Percentiles rank a stretch among this genome's conserved stretches.
Evolutionary conservation across 495 filamentous ascomycete genomes (phyloP).

Genomic region (Sporormia fimetaria): DNA sequence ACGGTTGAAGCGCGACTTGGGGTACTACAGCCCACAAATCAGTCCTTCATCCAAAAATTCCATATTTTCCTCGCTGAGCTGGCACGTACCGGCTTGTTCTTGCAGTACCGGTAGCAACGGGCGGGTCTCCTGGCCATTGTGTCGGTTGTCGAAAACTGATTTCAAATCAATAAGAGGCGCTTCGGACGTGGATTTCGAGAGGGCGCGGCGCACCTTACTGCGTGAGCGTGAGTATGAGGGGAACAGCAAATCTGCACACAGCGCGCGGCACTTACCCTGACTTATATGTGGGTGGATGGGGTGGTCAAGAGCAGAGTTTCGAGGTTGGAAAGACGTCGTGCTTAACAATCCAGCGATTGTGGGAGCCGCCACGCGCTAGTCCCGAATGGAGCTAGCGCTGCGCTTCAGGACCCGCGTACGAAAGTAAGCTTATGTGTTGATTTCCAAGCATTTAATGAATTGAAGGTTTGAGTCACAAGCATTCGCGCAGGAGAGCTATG

Average conservation of each 20-base stretch:
- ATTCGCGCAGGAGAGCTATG: not conserved
- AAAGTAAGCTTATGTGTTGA: too few relatives aligned
- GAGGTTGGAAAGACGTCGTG: constrained; percentile 2
- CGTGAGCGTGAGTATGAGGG: constrained; percentile 1
- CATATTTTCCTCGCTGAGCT: not conserved
- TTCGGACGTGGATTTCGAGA: constrained; percentile 4
- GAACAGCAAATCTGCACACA: not conserved
- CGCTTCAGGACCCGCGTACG: too few relatives aligned
- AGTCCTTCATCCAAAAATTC: not conserved
- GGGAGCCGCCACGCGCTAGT: constrained; percentile 12
- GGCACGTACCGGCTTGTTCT: constrained; percentile 81
- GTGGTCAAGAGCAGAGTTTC: too few relatives aligned
- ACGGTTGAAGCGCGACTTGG: constrained; percentile 99
- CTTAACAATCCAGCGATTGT: constrained; percentile 3
- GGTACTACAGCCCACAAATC: constrained; percentile 56
- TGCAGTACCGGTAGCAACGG: constrained; percentile 99
- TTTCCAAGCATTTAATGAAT: constrained; percentile 1
- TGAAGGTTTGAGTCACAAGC: not conserved
- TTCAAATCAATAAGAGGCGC: constrained; percentile 9
- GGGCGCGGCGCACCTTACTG: constrained; percentile 9
- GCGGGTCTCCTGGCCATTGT: constrained; percentile 98
- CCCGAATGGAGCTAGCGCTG: too few relatives aligned
- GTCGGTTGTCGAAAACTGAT: constrained; percentile 42
- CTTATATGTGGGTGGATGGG: constrained; percentile 7
- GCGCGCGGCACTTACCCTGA: constrained; percentile 11